phyloP scores from a whole-genome alignment of 202 grass and related monocot genomes.

The Musa balbisiana region DNA sequence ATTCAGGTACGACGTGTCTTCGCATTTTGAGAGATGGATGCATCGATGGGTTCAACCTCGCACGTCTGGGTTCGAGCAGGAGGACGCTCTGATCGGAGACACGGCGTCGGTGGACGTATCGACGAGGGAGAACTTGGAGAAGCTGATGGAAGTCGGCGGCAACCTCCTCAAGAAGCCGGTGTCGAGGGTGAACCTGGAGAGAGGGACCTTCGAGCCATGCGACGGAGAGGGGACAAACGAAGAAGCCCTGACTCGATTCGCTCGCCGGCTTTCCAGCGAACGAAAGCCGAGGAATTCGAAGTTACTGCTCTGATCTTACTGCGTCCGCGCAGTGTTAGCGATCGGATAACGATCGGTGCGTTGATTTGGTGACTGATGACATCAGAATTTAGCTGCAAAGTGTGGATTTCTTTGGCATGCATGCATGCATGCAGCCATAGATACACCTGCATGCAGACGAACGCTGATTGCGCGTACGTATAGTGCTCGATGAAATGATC shows the following conservation, averaged over 20 bases:
- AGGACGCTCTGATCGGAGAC: background rate
- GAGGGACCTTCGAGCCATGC: background rate
- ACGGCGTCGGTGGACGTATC: background rate
- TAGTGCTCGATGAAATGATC: too few relatives aligned
- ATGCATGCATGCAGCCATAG: too few relatives aligned
- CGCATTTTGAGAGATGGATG: background rate
- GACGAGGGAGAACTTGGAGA: background rate
- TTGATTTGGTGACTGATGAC: too few relatives aligned
- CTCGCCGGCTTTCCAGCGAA: background rate
- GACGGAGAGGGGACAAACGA: background rate
- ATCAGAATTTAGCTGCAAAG: too few relatives aligned
- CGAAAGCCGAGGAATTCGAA: background rate
- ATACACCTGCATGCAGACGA: too few relatives aligned
- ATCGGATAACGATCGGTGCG: too few relatives aligned
- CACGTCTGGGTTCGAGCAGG: background rate
- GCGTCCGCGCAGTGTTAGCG: too few relatives aligned
- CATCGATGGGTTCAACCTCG: background rate
- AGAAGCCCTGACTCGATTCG: background rate
- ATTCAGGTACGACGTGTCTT: background rate
- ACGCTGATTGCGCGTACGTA: too few relatives aligned
- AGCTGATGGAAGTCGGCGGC: background rate
- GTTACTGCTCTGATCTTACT: too few relatives aligned
- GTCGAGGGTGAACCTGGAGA: slow-evolving; percentile 7
- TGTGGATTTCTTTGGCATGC: too few relatives aligned
- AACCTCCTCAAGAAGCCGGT: background rate